phyloP scores from a whole-genome alignment of 2,329 filamentous ascomycete genomes.

The Pezicula neosporulosa region DNA sequence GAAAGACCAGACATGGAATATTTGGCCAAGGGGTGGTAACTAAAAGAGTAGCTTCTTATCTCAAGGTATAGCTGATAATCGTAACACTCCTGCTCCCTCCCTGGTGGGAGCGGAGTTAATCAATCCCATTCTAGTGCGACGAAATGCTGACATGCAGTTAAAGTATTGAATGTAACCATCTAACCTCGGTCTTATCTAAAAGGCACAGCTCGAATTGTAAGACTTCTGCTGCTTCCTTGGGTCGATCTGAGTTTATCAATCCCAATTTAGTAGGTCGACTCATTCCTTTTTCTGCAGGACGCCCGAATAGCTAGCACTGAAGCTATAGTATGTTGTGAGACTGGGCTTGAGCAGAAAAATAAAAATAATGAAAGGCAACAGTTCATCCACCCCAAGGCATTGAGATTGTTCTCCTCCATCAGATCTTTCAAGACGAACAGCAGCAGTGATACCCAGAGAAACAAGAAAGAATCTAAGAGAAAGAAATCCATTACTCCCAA shows the following conservation, averaged over 20 bases:
- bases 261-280: neutral
- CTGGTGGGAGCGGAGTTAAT: neutral
- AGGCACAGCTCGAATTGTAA: neutral
- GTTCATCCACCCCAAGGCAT: neutral
- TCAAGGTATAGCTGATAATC: neutral
- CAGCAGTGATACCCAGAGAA: neutral
- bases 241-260: neutral
- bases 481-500: neutral
- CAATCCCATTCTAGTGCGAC: neutral
- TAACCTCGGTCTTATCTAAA: neutral
- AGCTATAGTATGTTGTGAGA: neutral
- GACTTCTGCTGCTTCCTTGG: neutral
- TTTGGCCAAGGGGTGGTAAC: neutral
- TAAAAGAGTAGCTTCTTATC: neutral
- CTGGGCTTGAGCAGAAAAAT: neutral
- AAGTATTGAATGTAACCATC: neutral
- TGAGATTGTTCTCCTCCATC: neutral
- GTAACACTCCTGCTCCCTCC: neutral
- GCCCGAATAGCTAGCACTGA: neutral
- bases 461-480: neutral
- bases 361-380: neutral
- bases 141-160: neutral
- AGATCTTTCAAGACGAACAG: neutral
- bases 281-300: neutral
- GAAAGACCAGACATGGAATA: neutral